Evolutionary conservation across 495 filamentous ascomycete genomes (phyloP).

Genomic region (Penicillium egyptiacum): DNA sequence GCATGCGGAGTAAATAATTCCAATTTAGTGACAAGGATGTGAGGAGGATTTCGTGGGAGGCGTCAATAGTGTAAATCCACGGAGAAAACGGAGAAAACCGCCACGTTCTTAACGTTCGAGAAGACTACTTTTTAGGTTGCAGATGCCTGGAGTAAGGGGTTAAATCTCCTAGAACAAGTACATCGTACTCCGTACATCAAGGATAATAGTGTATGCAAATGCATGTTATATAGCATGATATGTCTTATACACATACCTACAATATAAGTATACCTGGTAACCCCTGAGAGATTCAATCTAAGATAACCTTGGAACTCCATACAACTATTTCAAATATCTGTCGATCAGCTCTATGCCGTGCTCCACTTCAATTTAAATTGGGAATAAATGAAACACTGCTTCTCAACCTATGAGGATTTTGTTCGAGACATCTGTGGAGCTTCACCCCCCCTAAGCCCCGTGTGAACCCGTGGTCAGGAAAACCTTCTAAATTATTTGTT

Average conservation of each 20-base stretch:
- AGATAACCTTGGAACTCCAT: not conserved
- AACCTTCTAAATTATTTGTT: not conserved
- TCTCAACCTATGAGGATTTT: conserved; percentile 12
- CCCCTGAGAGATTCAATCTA: no score
- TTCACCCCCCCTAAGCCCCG: conserved; percentile 20
- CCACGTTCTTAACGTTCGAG: not conserved
- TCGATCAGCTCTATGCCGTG: conserved; percentile 12
- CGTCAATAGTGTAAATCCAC: not conserved
- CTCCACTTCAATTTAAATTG: conserved; percentile 17
- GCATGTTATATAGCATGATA: not conserved
- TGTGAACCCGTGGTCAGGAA: conserved; percentile 3
- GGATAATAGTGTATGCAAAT: not conserved
- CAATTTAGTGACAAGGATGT: not conserved
- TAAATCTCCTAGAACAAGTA: not conserved
- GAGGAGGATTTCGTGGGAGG: not conserved
- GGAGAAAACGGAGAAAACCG: not conserved
- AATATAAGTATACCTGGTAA: no score
- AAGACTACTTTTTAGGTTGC: conserved; percentile 19
- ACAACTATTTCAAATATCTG: not conserved
- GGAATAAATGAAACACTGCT: conserved; percentile 22
- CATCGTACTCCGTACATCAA: no score
- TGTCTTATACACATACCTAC: no score
- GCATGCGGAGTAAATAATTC: not conserved
- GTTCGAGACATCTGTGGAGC: conserved; percentile 14
- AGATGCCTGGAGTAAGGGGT: conserved; percentile 16